A percentile compares a stretch with the other conserved stretches of the same genome.
Evolutionary conservation across 768 basidiomycete species (phyloP).

Genomic region (Coprinopsis marcescibilis): DNA sequence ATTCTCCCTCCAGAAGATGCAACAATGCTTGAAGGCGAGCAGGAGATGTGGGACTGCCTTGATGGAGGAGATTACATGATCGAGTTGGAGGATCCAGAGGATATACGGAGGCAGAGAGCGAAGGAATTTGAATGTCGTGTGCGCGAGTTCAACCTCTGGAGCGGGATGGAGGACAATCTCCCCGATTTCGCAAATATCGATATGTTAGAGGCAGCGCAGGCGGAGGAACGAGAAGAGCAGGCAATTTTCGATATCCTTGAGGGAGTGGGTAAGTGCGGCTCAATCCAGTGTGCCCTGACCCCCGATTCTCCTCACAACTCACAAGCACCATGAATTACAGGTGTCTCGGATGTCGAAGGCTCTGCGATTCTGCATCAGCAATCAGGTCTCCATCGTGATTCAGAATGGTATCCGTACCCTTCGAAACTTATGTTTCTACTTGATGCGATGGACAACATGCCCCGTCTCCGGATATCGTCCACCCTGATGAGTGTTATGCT

Average conservation of each 20-base stretch:
- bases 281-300: too few species aligned
- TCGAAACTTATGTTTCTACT: conserved; percentile 18
- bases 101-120: neutral
- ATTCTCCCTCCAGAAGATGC: neutral
- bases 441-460: conserved; percentile 28
- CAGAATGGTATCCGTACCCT: conserved; percentile 12
- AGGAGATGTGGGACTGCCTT: conserved; percentile 3
- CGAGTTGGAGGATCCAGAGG: conserved; percentile 2
- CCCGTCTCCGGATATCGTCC: conserved; percentile 23
- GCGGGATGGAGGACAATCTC: neutral
- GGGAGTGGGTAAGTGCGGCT: neutral
- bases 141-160: neutral
- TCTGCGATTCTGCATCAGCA: neutral
- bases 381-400: neutral
- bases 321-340: neutral
- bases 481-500: conserved; percentile 25
- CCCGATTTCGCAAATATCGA: conserved; percentile 1
- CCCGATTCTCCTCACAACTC: too few species aligned
- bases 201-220: neutral
- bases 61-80: neutral
- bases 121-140: conserved; percentile 2
- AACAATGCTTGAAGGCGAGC: neutral
- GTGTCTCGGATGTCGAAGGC: neutral
- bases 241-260: neutral
- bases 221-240: neutral